A percentile compares a stretch with the other conserved stretches of the same genome.
Evolutionary conservation across 176 grass and related monocot genomes (phyloP).

Genomic region (Raddia guianensis): DNA sequence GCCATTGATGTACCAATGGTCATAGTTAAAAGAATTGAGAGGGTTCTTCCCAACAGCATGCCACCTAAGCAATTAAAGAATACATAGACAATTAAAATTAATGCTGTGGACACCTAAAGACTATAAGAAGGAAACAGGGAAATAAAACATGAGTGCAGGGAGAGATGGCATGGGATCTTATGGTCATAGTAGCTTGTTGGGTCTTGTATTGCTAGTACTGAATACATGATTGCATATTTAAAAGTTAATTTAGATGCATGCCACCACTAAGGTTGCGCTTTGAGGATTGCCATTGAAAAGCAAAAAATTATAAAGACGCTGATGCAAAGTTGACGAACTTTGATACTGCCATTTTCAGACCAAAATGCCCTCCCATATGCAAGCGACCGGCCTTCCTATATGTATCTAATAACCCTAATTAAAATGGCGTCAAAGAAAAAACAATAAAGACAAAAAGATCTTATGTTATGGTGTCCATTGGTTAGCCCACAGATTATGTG

Average conservation of each 20-base stretch:
- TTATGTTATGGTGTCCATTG: not conserved
- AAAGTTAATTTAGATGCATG: not conserved
- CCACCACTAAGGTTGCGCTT: too few species aligned
- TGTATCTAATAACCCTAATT: not conserved
- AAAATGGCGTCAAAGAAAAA: not conserved
- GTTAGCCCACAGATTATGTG: conserved; percentile 1
- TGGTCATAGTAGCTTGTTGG: conserved; percentile 8
- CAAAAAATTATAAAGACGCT: too few species aligned
- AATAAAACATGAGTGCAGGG: not conserved
- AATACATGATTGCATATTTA: conserved; percentile 8
- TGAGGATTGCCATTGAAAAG: too few species aligned
- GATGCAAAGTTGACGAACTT: too few species aligned
- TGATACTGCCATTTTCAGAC: too few species aligned
- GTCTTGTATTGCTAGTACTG: conserved; percentile 7
- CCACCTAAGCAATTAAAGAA: conserved; percentile 63
- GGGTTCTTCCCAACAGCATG: conserved; percentile 82
- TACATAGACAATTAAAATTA: conserved; percentile 17
- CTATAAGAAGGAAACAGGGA: conserved; percentile 20
- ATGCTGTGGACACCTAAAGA: not conserved
- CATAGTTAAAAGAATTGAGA: conserved; percentile 85
- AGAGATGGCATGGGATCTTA: conserved; percentile 23
- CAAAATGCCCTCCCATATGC: too few species aligned
- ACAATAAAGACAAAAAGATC: not conserved
- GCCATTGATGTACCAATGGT: conserved; percentile 98
- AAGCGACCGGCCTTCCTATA: too few species aligned